Evolutionary conservation across 352 stramenopile species (phyloP).

Genomic region (Phytophthora hibernalis): DNA sequence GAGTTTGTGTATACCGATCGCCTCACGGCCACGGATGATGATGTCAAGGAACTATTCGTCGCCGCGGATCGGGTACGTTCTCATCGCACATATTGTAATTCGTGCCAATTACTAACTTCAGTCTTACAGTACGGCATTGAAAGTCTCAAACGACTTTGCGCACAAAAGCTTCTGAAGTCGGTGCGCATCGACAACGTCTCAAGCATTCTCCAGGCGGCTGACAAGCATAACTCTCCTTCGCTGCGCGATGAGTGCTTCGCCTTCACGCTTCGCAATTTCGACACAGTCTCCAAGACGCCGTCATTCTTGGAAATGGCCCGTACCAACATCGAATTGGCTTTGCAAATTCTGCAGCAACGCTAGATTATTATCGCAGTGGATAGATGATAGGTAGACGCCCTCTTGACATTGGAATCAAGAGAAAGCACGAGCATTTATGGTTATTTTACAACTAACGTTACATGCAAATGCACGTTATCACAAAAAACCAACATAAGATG

Average conservation of each 20-base stretch:
- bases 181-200: constrained; percentile 96
- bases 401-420: constrained; percentile 23
- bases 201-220: constrained; percentile 95
- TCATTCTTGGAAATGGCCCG: constrained; percentile 98
- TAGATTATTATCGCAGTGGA: constrained; percentile 26
- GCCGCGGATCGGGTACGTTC: constrained; percentile 79
- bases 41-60: constrained; percentile 94
- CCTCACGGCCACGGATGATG: constrained; percentile 85
- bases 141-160: constrained; percentile 92
- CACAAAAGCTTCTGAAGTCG: constrained; percentile 94
- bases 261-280: constrained; percentile 98
- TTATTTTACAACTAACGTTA: too few relatives aligned
- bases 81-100: not conserved
- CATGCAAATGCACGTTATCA: too few relatives aligned
- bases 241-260: constrained; percentile 95
- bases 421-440: too few relatives aligned
- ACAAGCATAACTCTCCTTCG: constrained; percentile 93
- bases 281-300: constrained; percentile 95
- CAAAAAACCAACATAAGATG: too few relatives aligned
- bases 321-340: constrained; percentile 98
- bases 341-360: constrained; percentile 94
- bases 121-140: constrained; percentile 78
- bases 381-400: not conserved
- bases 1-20: constrained; percentile 97
- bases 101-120: not conserved